Evolutionary conservation across 176 grass and related monocot genomes (phyloP).

Genomic region (Hsuehochloa calcarea): DNA sequence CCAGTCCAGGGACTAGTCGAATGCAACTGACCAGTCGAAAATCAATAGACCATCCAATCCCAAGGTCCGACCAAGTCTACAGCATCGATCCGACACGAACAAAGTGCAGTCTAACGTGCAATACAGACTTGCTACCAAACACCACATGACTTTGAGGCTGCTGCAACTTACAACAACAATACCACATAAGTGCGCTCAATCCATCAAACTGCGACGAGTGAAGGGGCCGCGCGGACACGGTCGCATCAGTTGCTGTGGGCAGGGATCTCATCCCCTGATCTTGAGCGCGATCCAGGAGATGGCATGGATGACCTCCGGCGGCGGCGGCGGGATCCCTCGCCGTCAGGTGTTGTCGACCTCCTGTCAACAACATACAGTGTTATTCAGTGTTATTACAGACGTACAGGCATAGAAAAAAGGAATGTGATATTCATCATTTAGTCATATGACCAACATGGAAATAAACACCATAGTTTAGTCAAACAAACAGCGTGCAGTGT

Average conservation of each 20-base stretch:
- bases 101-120: neutral
- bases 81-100: neutral
- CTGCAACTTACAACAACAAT: neutral
- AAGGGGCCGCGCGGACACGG: neutral
- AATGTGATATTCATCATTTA: neutral
- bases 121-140: neutral
- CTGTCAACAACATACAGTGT: conserved; percentile 14
- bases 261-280: neutral
- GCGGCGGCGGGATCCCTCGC: neutral
- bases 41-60: too few relatives aligned
- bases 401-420: neutral
- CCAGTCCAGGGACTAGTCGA: too few relatives aligned
- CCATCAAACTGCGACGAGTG: neutral
- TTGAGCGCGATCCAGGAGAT: neutral
- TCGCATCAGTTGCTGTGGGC: neutral
- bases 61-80: too few relatives aligned
- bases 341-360: conserved; percentile 1
- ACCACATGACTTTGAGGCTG: neutral
- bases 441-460: neutral
- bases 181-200: neutral
- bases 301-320: neutral
- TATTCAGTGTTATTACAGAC: neutral
- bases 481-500: neutral
- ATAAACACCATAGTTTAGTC: neutral
- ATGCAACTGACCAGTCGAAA: too few relatives aligned